A percentile compares a stretch with the other conserved stretches of the same genome.
These are phyloP conservation scores for Zasmidium citrigriseum DNA, from an alignment of 2,329 filamentous ascomycete species.

Conservation along the genomic window DNA sequence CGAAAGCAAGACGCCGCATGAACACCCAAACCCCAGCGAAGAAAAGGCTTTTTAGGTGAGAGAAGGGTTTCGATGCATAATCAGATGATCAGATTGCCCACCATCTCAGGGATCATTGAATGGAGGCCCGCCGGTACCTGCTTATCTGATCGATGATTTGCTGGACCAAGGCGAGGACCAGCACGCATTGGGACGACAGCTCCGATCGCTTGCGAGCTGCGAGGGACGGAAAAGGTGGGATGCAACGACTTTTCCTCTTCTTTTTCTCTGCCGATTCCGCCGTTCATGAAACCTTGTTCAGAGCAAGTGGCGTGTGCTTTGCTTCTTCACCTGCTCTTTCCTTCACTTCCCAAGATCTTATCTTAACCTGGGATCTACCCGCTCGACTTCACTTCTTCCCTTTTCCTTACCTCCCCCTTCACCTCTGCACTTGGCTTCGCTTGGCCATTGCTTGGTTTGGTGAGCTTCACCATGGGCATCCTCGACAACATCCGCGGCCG, in stretches of 20 bases:
- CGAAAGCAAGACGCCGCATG: not conserved
- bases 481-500: slow-evolving; percentile 7
- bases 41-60: not conserved
- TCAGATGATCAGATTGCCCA: not conserved
- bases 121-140: not conserved
- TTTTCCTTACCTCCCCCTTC: not conserved
- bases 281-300: not conserved
- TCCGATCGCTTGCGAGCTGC: not conserved
- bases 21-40: not conserved
- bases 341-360: slow-evolving; percentile 9
- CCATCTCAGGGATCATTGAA: not conserved
- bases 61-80: not conserved
- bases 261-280: too few relatives aligned
- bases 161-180: not conserved
- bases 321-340: not conserved
- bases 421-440: not conserved
- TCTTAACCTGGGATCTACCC: slow-evolving; percentile 13
- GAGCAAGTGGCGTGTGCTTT: not conserved
- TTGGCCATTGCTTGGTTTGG: not conserved
- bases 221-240: not conserved
- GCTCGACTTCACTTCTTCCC: not conserved
- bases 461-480: not conserved
- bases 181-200: not conserved
- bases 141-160: not conserved
- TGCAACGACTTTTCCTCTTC: too few relatives aligned